A percentile compares a stretch with the other conserved stretches of the same genome.
phyloP scores from a whole-genome alignment of 169 alveolate species.

The Eimeria zaria region DNA sequence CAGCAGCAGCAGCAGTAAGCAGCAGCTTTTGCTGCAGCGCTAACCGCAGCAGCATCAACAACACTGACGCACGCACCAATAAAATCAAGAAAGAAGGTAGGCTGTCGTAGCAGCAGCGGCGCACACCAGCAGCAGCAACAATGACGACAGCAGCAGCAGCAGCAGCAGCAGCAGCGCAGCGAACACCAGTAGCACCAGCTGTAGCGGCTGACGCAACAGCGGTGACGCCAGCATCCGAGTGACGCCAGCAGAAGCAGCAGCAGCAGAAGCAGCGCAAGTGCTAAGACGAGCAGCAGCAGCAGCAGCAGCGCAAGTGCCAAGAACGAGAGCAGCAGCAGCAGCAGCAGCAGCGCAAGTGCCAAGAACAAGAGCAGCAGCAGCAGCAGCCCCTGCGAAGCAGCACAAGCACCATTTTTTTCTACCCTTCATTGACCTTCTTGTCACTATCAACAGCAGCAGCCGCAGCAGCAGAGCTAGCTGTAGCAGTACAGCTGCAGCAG shows the following conservation, averaged over 20 bases:
- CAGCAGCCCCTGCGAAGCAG: background rate
- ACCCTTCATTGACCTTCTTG: too few species aligned
- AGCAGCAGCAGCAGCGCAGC: background rate
- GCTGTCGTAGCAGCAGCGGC: background rate
- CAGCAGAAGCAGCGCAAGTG: background rate
- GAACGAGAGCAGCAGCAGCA: background rate
- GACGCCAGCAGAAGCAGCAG: too few species aligned
- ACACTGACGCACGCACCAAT: background rate
- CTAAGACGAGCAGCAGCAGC: constrained; percentile 1
- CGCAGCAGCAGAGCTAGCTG: background rate
- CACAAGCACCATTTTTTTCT: background rate
- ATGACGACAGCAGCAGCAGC: background rate
- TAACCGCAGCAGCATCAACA: background rate
- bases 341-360: background rate
- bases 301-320: background rate
- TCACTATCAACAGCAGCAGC: background rate
- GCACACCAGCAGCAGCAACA: constrained; percentile 1
- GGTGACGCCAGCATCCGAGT: too few species aligned
- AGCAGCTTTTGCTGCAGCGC: too few species aligned
- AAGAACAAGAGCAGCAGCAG: background rate
- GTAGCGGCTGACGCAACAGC: too few species aligned
- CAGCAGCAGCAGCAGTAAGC: background rate
- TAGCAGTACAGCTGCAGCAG: too few species aligned
- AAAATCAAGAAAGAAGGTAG: background rate
- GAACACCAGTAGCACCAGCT: too few species aligned